Evolutionary conservation across 106 monocot species (phyloP).

Genomic region (Iris macrosiphon): DNA sequence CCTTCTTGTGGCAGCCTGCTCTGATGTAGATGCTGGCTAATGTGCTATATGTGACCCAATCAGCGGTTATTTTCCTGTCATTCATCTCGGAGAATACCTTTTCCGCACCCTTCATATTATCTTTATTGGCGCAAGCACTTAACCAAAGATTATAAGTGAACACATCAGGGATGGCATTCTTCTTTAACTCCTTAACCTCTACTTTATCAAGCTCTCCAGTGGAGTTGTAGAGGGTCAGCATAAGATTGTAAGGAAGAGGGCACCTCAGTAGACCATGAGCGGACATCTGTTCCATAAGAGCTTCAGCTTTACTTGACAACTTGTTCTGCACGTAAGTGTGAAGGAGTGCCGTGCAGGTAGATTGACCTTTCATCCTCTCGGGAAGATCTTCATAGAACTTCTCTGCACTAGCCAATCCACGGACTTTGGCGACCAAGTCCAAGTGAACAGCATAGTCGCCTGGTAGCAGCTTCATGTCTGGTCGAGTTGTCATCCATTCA

Average conservation of each 20-base stretch:
- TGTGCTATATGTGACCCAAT: slow-evolving; percentile 81
- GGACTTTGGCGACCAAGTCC: slow-evolving; percentile 80
- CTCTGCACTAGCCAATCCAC: slow-evolving; percentile 75
- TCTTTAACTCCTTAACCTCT: slow-evolving; percentile 62
- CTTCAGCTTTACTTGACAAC: slow-evolving; percentile 49
- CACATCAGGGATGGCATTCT: slow-evolving; percentile 48
- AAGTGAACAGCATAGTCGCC: slow-evolving; percentile 90
- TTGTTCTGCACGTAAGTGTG: slow-evolving; percentile 65
- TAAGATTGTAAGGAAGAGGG: slow-evolving; percentile 77
- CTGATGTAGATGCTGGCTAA: slow-evolving; percentile 58
- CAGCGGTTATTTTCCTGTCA: slow-evolving; percentile 30
- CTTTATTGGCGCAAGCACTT: slow-evolving; percentile 34
- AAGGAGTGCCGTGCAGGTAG: slow-evolving; percentile 75
- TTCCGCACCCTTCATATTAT: slow-evolving; percentile 44
- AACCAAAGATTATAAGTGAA: slow-evolving; percentile 80
- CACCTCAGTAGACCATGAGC: slow-evolving; percentile 42
- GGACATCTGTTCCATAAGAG: slow-evolving; percentile 68
- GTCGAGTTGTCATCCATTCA: slow-evolving; percentile 80
- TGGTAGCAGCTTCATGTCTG: slow-evolving; percentile 57
- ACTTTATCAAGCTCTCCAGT: slow-evolving; percentile 45
- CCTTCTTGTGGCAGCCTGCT: slow-evolving; percentile 24
- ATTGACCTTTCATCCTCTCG: slow-evolving; percentile 54
- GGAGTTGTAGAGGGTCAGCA: slow-evolving; percentile 58
- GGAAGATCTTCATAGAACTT: slow-evolving; percentile 95
- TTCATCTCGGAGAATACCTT: slow-evolving; percentile 56